These are phyloP conservation scores for Rutstroemia sp. DNA, from an alignment of 2,329 filamentous ascomycete genomes.

Conservation along the genomic window DNA sequence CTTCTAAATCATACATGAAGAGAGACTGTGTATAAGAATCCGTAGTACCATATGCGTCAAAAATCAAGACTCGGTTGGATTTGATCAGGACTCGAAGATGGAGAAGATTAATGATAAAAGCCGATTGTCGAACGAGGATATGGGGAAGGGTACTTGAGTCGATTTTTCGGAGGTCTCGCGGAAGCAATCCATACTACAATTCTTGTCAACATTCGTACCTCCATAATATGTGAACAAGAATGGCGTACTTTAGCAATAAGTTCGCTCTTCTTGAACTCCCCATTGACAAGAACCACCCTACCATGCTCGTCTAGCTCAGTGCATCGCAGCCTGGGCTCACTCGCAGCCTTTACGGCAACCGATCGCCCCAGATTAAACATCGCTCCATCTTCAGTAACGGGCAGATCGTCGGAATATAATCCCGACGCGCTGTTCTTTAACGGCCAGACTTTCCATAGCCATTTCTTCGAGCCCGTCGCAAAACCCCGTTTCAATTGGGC, in stretches of 20 bases:
- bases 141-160: slow-evolving; percentile 93
- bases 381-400: slow-evolving; percentile 49
- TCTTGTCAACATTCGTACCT: slow-evolving; percentile 16
- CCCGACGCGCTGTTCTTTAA: slow-evolving; percentile 25
- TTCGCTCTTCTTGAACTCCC: slow-evolving; percentile 96
- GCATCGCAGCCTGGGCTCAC: slow-evolving; percentile 81
- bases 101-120: slow-evolving; percentile 92
- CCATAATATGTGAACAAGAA: slow-evolving; percentile 11
- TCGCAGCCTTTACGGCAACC: slow-evolving; percentile 66
- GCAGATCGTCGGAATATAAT: slow-evolving; percentile 51
- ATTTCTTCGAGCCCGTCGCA: slow-evolving; percentile 15
- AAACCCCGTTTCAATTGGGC: slow-evolving; percentile 13
- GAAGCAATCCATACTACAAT: slow-evolving; percentile 75
- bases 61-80: slow-evolving; percentile 86
- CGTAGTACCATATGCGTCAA: slow-evolving; percentile 91
- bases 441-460: slow-evolving; percentile 24
- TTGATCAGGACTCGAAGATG: slow-evolving; percentile 95
- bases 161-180: slow-evolving; percentile 93
- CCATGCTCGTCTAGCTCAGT: slow-evolving; percentile 93
- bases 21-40: slow-evolving; percentile 92
- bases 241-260: slow-evolving; percentile 75
- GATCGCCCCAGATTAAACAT: slow-evolving; percentile 65
- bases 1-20: slow-evolving; percentile 96
- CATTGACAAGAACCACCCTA: slow-evolving; percentile 84
- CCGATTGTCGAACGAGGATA: slow-evolving; percentile 86